Conservation (phyloP, 805 yeast species). For the Candida quercuum region DNA sequence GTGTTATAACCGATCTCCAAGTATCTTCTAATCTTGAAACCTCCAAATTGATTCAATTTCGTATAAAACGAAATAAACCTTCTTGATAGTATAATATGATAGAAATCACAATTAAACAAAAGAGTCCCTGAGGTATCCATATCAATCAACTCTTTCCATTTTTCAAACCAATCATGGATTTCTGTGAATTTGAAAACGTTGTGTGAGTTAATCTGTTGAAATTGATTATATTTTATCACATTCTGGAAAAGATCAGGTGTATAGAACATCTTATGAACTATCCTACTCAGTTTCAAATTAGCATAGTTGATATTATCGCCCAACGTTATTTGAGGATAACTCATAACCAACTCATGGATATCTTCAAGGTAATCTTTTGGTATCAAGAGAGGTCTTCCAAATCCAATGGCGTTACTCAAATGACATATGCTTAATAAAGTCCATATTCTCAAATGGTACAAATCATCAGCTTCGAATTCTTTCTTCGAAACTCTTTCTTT, state of each 20-base stretch:
- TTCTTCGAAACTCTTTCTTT: conserved; percentile 28
- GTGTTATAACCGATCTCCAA: conserved; percentile 31
- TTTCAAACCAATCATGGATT: conserved; percentile 36
- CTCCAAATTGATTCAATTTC: conserved; percentile 16
- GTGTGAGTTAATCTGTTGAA: conserved; percentile 10
- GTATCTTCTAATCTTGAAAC: conserved; percentile 21
- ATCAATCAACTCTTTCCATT: conserved; percentile 39
- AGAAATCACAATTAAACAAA: conserved; percentile 42
- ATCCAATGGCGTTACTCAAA: conserved; percentile 44
- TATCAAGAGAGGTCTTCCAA: conserved; percentile 40
- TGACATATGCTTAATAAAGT: conserved; percentile 48
- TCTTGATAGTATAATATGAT: conserved; percentile 36
- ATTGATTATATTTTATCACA: conserved; percentile 17
- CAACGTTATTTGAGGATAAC: conserved; percentile 43
- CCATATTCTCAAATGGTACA: conserved; percentile 50
- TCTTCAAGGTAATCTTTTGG: conserved; percentile 32
- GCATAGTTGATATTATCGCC: conserved; percentile 53
- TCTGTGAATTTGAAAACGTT: conserved; percentile 16
- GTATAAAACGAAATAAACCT: conserved; percentile 31
- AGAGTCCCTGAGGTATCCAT: conserved; percentile 45
- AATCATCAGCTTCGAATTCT: conserved; percentile 31
- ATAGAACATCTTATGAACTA: conserved; percentile 21
- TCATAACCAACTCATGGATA: conserved; percentile 37
- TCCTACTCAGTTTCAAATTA: conserved; percentile 36
- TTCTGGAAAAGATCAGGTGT: conserved; percentile 16